Conservation (phyloP, 2,329 filamentous ascomycete species). For the Phaeosphaeriaceae sp. region DNA sequence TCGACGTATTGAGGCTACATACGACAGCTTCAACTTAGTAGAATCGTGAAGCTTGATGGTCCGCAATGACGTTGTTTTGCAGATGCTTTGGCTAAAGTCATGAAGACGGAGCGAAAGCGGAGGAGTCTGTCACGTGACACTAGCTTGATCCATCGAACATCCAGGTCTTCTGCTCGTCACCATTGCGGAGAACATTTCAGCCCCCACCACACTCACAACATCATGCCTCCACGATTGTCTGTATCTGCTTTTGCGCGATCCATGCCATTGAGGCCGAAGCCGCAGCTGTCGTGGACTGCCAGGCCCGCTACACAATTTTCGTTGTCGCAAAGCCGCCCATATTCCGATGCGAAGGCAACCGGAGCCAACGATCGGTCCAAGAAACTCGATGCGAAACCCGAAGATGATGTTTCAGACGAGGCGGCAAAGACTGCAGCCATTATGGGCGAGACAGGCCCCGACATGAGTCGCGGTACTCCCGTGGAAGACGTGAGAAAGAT, state of each 20-base stretch:
- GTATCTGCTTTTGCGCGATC: conserved; percentile 37
- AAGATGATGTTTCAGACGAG: conserved; percentile 70
- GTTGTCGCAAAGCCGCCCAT: conserved; percentile 38
- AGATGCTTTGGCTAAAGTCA: conserved; percentile 1
- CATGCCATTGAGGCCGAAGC: conserved; percentile 42
- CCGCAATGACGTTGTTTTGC: neutral
- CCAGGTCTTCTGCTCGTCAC: neutral
- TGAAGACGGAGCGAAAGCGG: neutral
- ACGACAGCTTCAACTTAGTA: too few relatives aligned
- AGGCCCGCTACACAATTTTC: conserved; percentile 27
- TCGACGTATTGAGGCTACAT: too few relatives aligned
- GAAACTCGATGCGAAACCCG: conserved; percentile 41
- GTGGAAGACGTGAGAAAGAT: conserved; percentile 64
- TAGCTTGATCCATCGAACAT: neutral
- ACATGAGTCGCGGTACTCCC: conserved; percentile 70
- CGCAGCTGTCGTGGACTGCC: conserved; percentile 36
- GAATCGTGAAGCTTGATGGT: neutral
- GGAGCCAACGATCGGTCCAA: conserved; percentile 40
- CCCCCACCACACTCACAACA: conserved; percentile 18
- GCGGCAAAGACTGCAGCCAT: conserved; percentile 66
- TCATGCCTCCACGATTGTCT: conserved; percentile 50
- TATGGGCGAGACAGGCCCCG: conserved; percentile 64
- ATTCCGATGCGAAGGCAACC: conserved; percentile 41
- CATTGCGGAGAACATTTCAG: neutral
- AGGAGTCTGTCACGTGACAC: neutral